phyloP scores from a whole-genome alignment of 1,284 basidiomycete genomes.

The Fomitiporia mediterranea region DNA sequence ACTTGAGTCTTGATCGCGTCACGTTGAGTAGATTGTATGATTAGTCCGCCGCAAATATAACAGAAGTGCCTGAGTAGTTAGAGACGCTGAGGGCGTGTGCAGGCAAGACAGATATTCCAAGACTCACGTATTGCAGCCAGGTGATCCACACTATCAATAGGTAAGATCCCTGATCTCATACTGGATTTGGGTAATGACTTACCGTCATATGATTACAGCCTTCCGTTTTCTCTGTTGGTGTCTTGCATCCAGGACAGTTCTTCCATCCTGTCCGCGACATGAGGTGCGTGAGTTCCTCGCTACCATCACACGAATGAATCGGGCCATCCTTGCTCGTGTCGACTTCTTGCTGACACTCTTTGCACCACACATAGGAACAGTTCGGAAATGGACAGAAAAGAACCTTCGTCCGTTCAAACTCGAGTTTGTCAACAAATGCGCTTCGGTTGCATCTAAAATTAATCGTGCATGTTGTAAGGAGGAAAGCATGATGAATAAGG shows the following conservation, averaged over 20 bases:
- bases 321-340: slow-evolving; percentile 30
- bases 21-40: slow-evolving; percentile 7
- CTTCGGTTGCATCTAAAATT: slow-evolving; percentile 42
- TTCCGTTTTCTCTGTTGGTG: slow-evolving; percentile 49
- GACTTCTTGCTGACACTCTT: slow-evolving; percentile 44
- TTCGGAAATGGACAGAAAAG: slow-evolving; percentile 41
- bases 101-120: not conserved
- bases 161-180: not conserved
- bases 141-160: slow-evolving; percentile 44
- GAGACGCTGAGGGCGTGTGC: not conserved
- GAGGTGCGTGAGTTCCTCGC: slow-evolving; percentile 46
- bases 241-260: slow-evolving; percentile 54
- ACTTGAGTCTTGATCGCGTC: not conserved
- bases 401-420: slow-evolving; percentile 38
- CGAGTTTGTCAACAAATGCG: slow-evolving; percentile 45
- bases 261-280: slow-evolving; percentile 52
- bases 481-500: not conserved
- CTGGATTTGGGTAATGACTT: slow-evolving; percentile 23
- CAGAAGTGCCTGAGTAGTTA: slow-evolving; percentile 47
- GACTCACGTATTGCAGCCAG: slow-evolving; percentile 53
- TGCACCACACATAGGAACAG: slow-evolving; percentile 51
- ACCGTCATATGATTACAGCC: slow-evolving; percentile 69
- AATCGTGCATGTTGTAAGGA: too few relatives aligned
- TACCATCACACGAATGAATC: slow-evolving; percentile 54
- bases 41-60: slow-evolving; percentile 45